Conservation (phyloP, 306 rosid species). For the Amphicarpaea edgeworthii region DNA sequence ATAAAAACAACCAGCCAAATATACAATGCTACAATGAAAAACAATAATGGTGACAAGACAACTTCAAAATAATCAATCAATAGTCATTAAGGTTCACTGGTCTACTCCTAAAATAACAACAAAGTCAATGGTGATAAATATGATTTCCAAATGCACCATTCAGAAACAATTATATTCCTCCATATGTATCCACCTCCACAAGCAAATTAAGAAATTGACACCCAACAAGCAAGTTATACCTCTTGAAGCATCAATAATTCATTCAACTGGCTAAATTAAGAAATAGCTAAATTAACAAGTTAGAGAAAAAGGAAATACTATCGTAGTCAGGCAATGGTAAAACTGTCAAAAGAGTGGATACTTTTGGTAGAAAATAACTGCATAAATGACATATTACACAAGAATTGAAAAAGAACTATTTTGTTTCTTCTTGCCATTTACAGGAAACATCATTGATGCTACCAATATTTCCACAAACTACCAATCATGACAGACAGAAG, state of each 20-base stretch:
- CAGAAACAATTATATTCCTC: slow-evolving; percentile 8
- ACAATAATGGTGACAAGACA: slow-evolving; percentile 1
- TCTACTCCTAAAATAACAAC: slow-evolving; percentile 8
- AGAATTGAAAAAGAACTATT: slow-evolving; percentile 13
- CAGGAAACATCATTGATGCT: slow-evolving; percentile 12
- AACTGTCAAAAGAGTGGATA: not conserved
- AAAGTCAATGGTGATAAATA: slow-evolving; percentile 1
- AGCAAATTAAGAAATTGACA: not conserved
- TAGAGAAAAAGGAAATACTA: not conserved
- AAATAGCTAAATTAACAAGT: slow-evolving; percentile 3
- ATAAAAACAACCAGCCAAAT: not conserved
- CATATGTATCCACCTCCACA: slow-evolving; percentile 5
- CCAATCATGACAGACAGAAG: slow-evolving; percentile 26
- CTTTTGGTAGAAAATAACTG: not conserved
- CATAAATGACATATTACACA: not conserved
- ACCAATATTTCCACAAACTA: slow-evolving; percentile 17
- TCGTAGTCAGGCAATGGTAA: not conserved
- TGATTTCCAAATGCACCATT: slow-evolving; percentile 13
- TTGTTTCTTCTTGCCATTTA: slow-evolving; percentile 11
- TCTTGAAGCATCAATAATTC: not conserved
- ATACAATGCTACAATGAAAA: not conserved
- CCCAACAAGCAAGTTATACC: slow-evolving; percentile 1
- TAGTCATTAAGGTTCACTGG: not conserved
- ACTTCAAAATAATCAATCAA: not conserved
- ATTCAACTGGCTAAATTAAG: slow-evolving; percentile 2